phyloP scores from a whole-genome alignment of 129 eudicot genomes.

The Ambrosia artemisiifolia region DNA sequence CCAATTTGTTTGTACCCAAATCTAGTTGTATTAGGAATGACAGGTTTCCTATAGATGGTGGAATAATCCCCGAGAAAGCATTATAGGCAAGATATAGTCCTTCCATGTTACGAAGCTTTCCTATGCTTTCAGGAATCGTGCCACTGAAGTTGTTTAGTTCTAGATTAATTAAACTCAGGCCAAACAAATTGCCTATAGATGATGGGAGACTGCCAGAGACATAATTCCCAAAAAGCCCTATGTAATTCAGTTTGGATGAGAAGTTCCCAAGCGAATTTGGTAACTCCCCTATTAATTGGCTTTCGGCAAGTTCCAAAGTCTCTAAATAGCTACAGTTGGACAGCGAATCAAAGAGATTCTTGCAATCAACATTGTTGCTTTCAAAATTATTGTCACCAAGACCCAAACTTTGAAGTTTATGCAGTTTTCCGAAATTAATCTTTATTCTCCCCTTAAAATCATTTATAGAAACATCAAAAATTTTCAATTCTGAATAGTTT shows the following conservation, averaged over 20 bases:
- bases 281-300: conserved; percentile 20
- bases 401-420: neutral
- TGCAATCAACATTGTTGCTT: neutral
- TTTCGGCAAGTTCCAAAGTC: neutral
- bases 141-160: neutral
- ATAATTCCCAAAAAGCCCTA: neutral
- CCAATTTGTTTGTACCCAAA: conserved; percentile 5
- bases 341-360: conserved; percentile 29
- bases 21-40: neutral
- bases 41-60: conserved; percentile 19
- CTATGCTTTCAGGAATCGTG: conserved; percentile 15
- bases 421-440: neutral
- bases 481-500: neutral
- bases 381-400: neutral
- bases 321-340: conserved; percentile 23
- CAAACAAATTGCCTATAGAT: conserved; percentile 3
- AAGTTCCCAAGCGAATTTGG: conserved; percentile 23
- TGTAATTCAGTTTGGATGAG: neutral
- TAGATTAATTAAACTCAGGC: neutral
- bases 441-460: neutral
- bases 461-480: neutral
- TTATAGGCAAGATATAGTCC: neutral
- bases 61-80: conserved; percentile 2
- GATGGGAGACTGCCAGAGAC: conserved; percentile 1
- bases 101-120: neutral